These are phyloP conservation scores for Actinomucor elegans DNA, from an alignment of 371 early-diverging fungal species.

Conservation along the genomic window DNA sequence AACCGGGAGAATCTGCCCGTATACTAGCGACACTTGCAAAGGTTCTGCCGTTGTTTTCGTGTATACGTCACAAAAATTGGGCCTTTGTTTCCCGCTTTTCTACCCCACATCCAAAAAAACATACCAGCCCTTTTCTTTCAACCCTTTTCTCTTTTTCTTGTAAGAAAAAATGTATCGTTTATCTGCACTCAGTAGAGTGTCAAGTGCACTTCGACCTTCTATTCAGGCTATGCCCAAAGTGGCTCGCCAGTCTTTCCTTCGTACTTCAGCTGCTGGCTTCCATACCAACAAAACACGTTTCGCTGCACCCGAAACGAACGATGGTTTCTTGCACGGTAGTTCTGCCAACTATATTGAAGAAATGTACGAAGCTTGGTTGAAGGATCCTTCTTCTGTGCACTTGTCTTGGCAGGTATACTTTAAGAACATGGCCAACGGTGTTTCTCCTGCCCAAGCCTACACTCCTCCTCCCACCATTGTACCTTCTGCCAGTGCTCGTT, in stretches of 20 bases:
- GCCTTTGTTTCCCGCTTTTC: background rate
- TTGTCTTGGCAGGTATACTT: conserved; percentile 97
- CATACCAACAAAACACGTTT: conserved; percentile 26
- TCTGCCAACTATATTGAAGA: conserved; percentile 90
- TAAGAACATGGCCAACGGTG: conserved; percentile 79
- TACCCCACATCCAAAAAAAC: conserved; percentile 14
- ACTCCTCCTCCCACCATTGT: conserved; percentile 81
- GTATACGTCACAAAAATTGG: conserved; percentile 16
- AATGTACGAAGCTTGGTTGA: conserved; percentile 93
- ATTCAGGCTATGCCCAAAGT: conserved; percentile 5
- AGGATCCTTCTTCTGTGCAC: conserved; percentile 92
- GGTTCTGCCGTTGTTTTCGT: conserved; percentile 1
- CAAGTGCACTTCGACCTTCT: conserved; percentile 14
- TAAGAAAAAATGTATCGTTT: conserved; percentile 34
- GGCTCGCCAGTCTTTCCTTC: conserved; percentile 15
- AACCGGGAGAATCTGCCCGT: conserved; percentile 18
- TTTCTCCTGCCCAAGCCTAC: conserved; percentile 75
- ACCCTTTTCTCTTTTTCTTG: conserved; percentile 5
- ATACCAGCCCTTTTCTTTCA: background rate
- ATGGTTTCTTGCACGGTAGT: conserved; percentile 64
- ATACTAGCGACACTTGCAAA: background rate
- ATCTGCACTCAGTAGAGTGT: conserved; percentile 24
- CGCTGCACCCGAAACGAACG: conserved; percentile 31
- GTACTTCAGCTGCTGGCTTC: conserved; percentile 24
- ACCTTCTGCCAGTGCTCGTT: conserved; percentile 67